phyloP scores from a whole-genome alignment of 805 yeast genomes.

The Kodamaea leandrae region DNA sequence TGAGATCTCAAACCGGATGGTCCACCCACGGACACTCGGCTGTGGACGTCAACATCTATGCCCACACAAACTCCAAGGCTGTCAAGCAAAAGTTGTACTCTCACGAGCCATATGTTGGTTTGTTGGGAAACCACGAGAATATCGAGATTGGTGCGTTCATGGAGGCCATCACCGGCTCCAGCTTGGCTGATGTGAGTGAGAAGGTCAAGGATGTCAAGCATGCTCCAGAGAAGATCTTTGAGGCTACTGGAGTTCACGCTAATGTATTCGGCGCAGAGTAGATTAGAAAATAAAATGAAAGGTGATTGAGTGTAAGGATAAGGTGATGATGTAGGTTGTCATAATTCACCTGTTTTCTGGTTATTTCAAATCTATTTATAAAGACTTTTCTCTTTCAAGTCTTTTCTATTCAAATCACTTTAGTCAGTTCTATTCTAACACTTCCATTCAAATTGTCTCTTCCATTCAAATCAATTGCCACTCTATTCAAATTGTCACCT shows the following conservation, averaged over 20 bases:
- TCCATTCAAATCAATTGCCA: no score
- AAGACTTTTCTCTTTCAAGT: no score
- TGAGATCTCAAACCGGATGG: slow-evolving; percentile 93
- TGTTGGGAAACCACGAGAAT: slow-evolving; percentile 84
- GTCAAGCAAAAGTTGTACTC: slow-evolving; percentile 38
- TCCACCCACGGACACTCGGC: slow-evolving; percentile 95
- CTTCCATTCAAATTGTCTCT: no score
- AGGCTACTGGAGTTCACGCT: neutral
- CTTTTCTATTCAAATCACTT: no score
- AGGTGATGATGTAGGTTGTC: no score
- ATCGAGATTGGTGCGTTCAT: slow-evolving; percentile 78
- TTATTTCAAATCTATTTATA: no score
- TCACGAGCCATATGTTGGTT: slow-evolving; percentile 31
- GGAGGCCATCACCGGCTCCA: slow-evolving; percentile 50
- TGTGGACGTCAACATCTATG: slow-evolving; percentile 92
- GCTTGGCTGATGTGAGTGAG: slow-evolving; percentile 49
- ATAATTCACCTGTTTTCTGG: no score
- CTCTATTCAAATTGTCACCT: no score
- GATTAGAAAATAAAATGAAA: no score
- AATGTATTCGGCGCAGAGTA: no score
- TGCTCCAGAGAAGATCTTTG: slow-evolving; percentile 1
- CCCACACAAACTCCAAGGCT: slow-evolving; percentile 56
- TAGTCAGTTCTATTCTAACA: no score
- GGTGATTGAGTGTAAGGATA: no score
- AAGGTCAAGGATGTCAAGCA: slow-evolving; percentile 51